phyloP scores from a whole-genome alignment of 768 basidiomycete species.

The Pleurotus ostreatus region DNA sequence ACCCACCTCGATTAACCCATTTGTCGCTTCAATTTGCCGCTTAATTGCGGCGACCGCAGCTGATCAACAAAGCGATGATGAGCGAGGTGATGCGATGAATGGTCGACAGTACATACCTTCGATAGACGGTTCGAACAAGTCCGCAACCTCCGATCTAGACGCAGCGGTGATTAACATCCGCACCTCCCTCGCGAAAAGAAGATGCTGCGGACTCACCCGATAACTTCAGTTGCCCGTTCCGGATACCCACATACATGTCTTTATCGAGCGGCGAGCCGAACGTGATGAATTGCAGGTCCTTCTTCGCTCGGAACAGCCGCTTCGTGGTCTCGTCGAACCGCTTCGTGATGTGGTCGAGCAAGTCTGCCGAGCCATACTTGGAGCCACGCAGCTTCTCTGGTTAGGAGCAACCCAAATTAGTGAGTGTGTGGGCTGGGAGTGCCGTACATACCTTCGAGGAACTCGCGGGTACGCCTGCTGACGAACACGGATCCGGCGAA shows the following conservation, averaged over 20 bases:
- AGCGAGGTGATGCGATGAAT: neutral
- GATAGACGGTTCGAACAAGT: constrained; percentile 76
- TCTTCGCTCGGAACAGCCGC: constrained; percentile 66
- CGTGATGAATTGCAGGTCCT: constrained; percentile 65
- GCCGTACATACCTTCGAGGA: constrained; percentile 54
- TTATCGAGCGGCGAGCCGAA: constrained; percentile 81
- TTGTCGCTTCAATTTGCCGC: constrained; percentile 64
- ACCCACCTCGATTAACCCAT: constrained; percentile 59
- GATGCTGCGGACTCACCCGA: constrained; percentile 45
- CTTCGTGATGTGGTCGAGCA: constrained; percentile 75
- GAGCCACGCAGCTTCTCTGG: constrained; percentile 68
- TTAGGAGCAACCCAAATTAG: constrained; percentile 7
- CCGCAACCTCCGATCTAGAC: constrained; percentile 49
- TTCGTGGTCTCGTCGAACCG: constrained; percentile 84
- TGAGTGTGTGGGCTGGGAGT: neutral
- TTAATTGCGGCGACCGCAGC: constrained; percentile 67
- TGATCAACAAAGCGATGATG: neutral
- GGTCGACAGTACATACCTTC: constrained; percentile 32
- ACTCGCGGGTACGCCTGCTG: constrained; percentile 67
- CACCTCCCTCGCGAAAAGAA: neutral
- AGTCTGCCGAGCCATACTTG: constrained; percentile 66
- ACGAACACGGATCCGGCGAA: constrained; percentile 85
- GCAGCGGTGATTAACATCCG: neutral
- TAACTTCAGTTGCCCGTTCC: constrained; percentile 67
- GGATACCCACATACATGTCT: constrained; percentile 64